Percentiles rank a stretch among this genome's conserved stretches.
phyloP scores from a whole-genome alignment of 2,329 filamentous ascomycete genomes.

The Colletotrichum plurivorum region DNA sequence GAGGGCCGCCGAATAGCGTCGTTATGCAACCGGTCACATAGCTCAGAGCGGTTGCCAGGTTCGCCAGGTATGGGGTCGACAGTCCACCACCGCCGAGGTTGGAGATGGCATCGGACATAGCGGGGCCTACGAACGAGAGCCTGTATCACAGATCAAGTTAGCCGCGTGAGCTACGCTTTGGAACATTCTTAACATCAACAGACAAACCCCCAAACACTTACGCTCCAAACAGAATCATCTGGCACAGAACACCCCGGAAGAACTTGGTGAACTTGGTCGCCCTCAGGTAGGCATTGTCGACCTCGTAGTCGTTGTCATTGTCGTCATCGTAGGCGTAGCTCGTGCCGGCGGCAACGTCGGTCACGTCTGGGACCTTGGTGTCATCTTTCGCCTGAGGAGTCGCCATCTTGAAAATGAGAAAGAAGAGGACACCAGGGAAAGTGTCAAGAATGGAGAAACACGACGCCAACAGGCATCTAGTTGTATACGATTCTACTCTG shows the following conservation, averaged over 20 bases:
- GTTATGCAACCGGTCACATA: constrained; percentile 25
- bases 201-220: background rate
- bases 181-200: background rate
- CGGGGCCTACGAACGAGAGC: constrained; percentile 30
- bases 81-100: constrained; percentile 33
- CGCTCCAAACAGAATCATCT: constrained; percentile 34
- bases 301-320: background rate
- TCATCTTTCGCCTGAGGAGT: constrained; percentile 8
- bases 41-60: constrained; percentile 27
- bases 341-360: constrained; percentile 4
- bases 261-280: constrained; percentile 17
- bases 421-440: background rate
- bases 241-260: constrained; percentile 26
- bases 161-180: background rate
- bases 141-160: background rate
- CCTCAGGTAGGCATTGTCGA: constrained; percentile 20
- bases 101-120: constrained; percentile 35
- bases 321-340: constrained; percentile 10
- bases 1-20: constrained; percentile 49
- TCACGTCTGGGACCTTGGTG: constrained; percentile 1
- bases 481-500: background rate
- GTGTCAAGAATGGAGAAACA: background rate
- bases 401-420: constrained; percentile 8
- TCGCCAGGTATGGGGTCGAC: constrained; percentile 34
- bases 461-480: background rate